Conservation (phyloP, 805 yeast genomes). For the Sugiyamaella smithiae region DNA sequence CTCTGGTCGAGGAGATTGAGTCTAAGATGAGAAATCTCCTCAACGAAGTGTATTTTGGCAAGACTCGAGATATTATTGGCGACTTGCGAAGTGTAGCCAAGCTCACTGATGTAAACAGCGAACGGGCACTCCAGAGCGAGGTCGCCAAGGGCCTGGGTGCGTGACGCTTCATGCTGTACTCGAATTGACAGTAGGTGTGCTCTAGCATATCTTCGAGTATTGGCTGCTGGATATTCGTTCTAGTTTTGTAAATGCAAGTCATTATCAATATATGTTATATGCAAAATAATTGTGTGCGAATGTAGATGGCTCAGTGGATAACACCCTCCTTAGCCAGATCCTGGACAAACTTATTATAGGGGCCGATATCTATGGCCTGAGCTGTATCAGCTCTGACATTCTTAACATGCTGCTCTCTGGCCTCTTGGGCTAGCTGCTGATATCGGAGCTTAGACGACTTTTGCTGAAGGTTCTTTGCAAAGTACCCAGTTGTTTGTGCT, state of each 20-base stretch:
- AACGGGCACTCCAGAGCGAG: conserved; percentile 41
- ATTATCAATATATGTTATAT: too few species aligned
- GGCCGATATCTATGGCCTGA: not conserved
- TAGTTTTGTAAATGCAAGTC: too few species aligned
- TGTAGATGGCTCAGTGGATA: too few species aligned
- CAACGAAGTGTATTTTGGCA: conserved; percentile 93
- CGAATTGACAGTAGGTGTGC: not conserved
- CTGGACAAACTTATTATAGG: conserved; percentile 11
- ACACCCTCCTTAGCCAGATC: conserved; percentile 4
- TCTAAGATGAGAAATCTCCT: conserved; percentile 79
- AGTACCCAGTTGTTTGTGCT: not conserved
- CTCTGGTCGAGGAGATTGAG: conserved; percentile 83
- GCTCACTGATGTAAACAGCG: conserved; percentile 38
- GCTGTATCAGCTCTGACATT: not conserved
- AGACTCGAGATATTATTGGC: conserved; percentile 82
- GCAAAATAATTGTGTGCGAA: too few species aligned
- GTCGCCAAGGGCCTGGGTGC: conserved; percentile 38
- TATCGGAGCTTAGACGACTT: not conserved
- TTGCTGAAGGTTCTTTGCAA: not conserved
- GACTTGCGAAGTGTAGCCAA: conserved; percentile 53
- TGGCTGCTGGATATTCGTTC: too few species aligned
- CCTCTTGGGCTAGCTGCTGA: not conserved
- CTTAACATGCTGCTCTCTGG: too few species aligned
- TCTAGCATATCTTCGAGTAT: too few species aligned
- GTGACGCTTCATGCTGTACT: not conserved